Evolutionary conservation across 176 grass and related monocot genomes (phyloP).

Genomic region (Eremochloa ophiuroides): DNA sequence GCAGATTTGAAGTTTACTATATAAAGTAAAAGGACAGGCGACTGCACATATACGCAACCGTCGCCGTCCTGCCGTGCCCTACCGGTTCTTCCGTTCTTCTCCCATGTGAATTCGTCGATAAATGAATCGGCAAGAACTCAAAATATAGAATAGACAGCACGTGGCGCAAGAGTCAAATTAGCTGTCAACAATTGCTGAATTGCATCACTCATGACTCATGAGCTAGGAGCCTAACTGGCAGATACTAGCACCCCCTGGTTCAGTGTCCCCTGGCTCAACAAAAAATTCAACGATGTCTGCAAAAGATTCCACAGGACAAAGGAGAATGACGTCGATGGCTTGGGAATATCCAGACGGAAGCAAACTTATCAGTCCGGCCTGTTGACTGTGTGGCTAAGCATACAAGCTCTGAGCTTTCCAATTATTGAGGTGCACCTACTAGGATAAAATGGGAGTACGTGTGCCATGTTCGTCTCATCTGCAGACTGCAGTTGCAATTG

Average conservation of each 20-base stretch:
- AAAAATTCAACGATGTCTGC: neutral
- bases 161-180: constrained; percentile 1
- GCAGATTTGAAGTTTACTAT: neutral
- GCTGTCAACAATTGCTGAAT: constrained; percentile 15
- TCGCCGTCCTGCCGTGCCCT: neutral
- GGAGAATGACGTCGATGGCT: neutral
- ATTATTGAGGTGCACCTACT: neutral
- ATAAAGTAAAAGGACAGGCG: neutral
- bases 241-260: neutral
- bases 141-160: neutral
- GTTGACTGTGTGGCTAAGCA: neutral
- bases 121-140: neutral
- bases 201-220: neutral
- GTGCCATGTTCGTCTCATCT: neutral
- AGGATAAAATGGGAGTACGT: neutral
- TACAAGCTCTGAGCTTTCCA: neutral
- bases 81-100: constrained; percentile 8
- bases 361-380: neutral
- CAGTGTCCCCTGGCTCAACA: neutral
- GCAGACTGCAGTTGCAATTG: no score
- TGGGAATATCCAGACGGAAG: neutral
- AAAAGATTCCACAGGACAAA: neutral
- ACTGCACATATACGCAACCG: neutral
- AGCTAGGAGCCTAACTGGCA: neutral
- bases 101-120: neutral